phyloP scores from a whole-genome alignment of 2,329 filamentous ascomycete species.

The Arthroderma sp. region DNA sequence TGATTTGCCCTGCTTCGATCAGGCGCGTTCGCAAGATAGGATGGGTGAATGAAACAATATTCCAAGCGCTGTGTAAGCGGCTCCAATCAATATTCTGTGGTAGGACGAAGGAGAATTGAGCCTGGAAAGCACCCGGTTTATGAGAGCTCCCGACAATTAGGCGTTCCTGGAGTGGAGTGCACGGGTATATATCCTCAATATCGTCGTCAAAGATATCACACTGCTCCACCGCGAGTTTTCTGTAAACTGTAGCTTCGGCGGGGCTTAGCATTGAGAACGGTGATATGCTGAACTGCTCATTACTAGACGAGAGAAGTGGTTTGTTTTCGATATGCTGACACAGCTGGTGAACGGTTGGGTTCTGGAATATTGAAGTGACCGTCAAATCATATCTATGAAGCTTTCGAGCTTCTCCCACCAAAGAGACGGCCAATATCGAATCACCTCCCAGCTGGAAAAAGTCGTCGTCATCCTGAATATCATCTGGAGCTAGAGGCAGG shows the following conservation, averaged over 20 bases:
- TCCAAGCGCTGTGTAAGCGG: slow-evolving; percentile 28
- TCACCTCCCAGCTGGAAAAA: slow-evolving; percentile 8
- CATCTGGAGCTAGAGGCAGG: slow-evolving; percentile 20
- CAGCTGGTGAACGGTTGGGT: slow-evolving; percentile 13
- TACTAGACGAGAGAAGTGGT: neutral
- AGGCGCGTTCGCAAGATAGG: slow-evolving; percentile 30
- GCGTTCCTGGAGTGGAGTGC: slow-evolving; percentile 28
- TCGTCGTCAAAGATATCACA: slow-evolving; percentile 1
- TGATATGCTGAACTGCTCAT: neutral
- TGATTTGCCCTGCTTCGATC: slow-evolving; percentile 10
- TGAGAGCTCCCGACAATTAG: slow-evolving; percentile 25
- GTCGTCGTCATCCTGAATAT: slow-evolving; percentile 1
- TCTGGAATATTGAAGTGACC: slow-evolving; percentile 9
- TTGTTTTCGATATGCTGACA: slow-evolving; percentile 18
- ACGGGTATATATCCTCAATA: slow-evolving; percentile 27
- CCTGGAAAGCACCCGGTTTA: slow-evolving; percentile 26
- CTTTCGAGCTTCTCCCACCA: slow-evolving; percentile 2
- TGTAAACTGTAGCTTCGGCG: neutral
- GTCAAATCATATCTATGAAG: slow-evolving; percentile 2
- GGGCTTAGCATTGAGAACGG: slow-evolving; percentile 1
- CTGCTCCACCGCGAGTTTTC: slow-evolving; percentile 2
- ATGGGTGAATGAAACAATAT: slow-evolving; percentile 17
- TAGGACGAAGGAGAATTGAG: slow-evolving; percentile 22
- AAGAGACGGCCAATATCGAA: slow-evolving; percentile 5
- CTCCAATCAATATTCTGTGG: slow-evolving; percentile 16